Base-by-base conservation (phyloP, 441 rosid genomes). In the Bocquillonia castaneifolia region DNA sequence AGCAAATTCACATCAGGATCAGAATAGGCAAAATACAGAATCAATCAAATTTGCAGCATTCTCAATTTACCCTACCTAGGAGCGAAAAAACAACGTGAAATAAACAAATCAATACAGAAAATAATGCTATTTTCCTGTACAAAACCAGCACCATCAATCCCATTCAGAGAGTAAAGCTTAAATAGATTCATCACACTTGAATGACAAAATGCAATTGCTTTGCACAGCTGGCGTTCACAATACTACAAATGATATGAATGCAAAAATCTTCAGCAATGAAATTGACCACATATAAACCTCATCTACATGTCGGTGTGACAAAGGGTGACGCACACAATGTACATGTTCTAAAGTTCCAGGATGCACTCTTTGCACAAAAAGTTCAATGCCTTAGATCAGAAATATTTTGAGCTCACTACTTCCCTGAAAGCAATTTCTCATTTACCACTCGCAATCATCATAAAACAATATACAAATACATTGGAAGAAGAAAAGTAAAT, bases 51-150 rank as follows among this genome's bases (percentile, higher is more conserved):
- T n/a, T 3, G 71, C 72, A 48, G 67, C 68, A 54, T 53, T 44
- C 76, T 69, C 34, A 25, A 47, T 57, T 74, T 70, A 78, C 64
- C 67, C 74, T 57, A 74, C 79, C 59, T 62, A 57, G 64, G 80
- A 74, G 61, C 28, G 69, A 70, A 72, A 59, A 61, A 44, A 68
- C 44, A 65, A 29, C 53, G 60, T 36, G 70, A 71, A 59, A 72
- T 52, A 44, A 65, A 1, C 50, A 45, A 45, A 15, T 6, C 1
- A 14, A 14, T 6, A 1, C 1, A 20, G 10, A 20, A 50, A 5
- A 8, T 8, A 1, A 45, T 45, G 50, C 20, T 20, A 50, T n/a
- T 5, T 8, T n/a, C 10, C n/a, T 12, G 3, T 8, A 5, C 20
- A 6, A n/a, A 0, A 36, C 5, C 26, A 42, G 18, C 34, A 42